phyloP scores from a whole-genome alignment of 257 asterid species.

The Plantago major region DNA sequence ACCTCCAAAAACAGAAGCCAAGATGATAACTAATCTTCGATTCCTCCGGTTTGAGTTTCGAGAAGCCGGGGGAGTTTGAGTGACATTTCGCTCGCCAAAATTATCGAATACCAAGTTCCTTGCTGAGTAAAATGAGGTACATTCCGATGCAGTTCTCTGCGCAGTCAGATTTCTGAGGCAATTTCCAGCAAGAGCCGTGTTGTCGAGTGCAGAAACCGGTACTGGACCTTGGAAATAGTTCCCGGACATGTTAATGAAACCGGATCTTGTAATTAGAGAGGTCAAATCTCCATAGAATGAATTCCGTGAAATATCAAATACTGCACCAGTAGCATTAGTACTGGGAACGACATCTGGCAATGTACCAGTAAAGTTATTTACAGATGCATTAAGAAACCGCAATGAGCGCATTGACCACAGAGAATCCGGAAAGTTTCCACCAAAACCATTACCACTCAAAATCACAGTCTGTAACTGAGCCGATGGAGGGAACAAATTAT shows the following conservation, averaged over 20 bases:
- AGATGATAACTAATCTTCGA: slow-evolving; percentile 38
- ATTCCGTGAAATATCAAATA: slow-evolving; percentile 62
- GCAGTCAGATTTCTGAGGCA: slow-evolving; percentile 53
- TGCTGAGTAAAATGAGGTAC: slow-evolving; percentile 60
- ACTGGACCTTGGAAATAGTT: slow-evolving; percentile 76
- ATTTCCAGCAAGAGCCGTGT: slow-evolving; percentile 34
- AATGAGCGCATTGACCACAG: slow-evolving; percentile 70
- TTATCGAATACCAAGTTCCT: slow-evolving; percentile 72
- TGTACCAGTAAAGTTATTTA: slow-evolving; percentile 68
- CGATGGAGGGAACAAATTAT: slow-evolving; percentile 43
- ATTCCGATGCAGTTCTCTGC: slow-evolving; percentile 62
- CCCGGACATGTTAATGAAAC: slow-evolving; percentile 54
- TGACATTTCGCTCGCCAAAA: slow-evolving; percentile 56
- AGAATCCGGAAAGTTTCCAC: slow-evolving; percentile 43
- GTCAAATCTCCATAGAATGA: slow-evolving; percentile 65
- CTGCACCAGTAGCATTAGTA: slow-evolving; percentile 33
- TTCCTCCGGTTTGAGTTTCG: slow-evolving; percentile 36
- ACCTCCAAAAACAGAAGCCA: slow-evolving; percentile 75
- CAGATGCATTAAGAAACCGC: slow-evolving; percentile 61
- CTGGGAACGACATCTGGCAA: slow-evolving; percentile 43
- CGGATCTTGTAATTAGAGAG: slow-evolving; percentile 43
- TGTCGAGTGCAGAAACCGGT: slow-evolving; percentile 52
- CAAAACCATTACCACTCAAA: slow-evolving; percentile 48
- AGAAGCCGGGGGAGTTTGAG: slow-evolving; percentile 40
- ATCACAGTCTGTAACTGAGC: slow-evolving; percentile 45